Evolutionary conservation across 129 eudicot species (phyloP), one percentile per base, ranked within the genome.

Genomic region (Flaveria brownii): DNA sequence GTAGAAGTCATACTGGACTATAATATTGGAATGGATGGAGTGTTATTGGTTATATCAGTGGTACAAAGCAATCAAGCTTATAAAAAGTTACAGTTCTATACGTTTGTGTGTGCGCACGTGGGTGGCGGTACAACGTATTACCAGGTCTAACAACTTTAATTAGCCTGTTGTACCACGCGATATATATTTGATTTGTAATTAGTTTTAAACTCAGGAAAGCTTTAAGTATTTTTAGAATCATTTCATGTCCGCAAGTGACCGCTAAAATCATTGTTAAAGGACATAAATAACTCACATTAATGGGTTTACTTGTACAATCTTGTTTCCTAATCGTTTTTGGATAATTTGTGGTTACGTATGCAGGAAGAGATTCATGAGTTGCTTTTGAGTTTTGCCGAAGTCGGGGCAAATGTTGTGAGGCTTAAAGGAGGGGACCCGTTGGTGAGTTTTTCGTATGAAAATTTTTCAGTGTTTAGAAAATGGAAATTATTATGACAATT

Each of bases 381-480:
- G 83, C 91, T 91, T 74, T 71, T 94, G 84, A 91, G 93, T 72
- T 88, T 94, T 81, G 97, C 97, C 55, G 97, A 91, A 82, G 98
- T 85, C 65, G 98, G 98, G 47, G 98, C 98, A 13, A 88, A 72
- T 33, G 98, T 94, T 68, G 97, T 94, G 68, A 87, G 98, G 81
- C 93, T 94, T 36, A 94, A 94, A 83, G 98, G 98, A 33, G 98
- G 98, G 13, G 98, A 94, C 80, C 98, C 98, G 1, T 74, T 94
- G 91, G 98, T 94, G 64, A 79, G 93, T 41, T 71, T 66, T 43
- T 45, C 36, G 23, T 68, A 39, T n/a, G 33, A 10, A 74, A 80
- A 56, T 22, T n/a, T n/a, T 26, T 20, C 33, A 0, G 14, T 52
- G 17, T 49, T 8, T 71, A 46, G 8, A 68, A 6, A 64, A 73